Evolutionary conservation across 148 eudicot genomes (phyloP).

Genomic region (Persicaria tinctoria): DNA sequence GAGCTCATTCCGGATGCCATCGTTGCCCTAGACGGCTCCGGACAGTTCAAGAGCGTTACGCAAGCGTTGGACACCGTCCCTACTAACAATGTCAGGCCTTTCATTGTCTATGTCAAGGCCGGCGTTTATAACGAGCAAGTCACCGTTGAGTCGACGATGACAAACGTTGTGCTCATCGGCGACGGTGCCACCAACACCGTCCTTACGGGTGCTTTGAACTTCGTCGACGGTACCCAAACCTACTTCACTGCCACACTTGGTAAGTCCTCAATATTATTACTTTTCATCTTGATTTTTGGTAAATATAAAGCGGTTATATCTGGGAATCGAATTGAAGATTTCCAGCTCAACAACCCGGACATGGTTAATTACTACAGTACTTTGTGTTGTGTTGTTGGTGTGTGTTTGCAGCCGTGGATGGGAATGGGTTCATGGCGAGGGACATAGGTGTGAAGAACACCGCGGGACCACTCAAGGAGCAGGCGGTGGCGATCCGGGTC

Average conservation of each 20-base stretch:
- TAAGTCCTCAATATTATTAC: constrained; percentile 18
- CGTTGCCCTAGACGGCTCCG: constrained; percentile 9
- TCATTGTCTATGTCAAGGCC: constrained; percentile 50
- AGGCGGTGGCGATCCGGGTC: constrained; percentile 50
- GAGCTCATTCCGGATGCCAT: neutral
- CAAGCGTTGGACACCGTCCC: neutral
- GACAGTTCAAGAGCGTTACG: neutral
- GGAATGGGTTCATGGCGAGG: constrained; percentile 31
- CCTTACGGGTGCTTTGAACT: constrained; percentile 48
- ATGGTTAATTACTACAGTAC: too few relatives aligned
- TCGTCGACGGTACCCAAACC: constrained; percentile 46
- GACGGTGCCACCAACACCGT: constrained; percentile 73
- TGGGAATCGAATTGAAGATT: too few relatives aligned
- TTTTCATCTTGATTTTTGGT: neutral
- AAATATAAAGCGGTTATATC: too few relatives aligned
- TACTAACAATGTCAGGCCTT: constrained; percentile 2
- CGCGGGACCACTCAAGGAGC: constrained; percentile 47
- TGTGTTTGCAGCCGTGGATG: constrained; percentile 16
- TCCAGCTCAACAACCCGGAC: too few relatives aligned
- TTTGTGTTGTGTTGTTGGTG: too few relatives aligned
- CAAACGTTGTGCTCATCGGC: constrained; percentile 45
- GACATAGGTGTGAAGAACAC: constrained; percentile 47
- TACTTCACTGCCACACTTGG: constrained; percentile 61
- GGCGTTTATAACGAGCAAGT: constrained; percentile 66
- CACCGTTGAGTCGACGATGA: constrained; percentile 22